Evolutionary conservation across 805 yeast species (phyloP), one percentile per base, ranked within the genome.

Genomic region (Kazachstania africana): DNA sequence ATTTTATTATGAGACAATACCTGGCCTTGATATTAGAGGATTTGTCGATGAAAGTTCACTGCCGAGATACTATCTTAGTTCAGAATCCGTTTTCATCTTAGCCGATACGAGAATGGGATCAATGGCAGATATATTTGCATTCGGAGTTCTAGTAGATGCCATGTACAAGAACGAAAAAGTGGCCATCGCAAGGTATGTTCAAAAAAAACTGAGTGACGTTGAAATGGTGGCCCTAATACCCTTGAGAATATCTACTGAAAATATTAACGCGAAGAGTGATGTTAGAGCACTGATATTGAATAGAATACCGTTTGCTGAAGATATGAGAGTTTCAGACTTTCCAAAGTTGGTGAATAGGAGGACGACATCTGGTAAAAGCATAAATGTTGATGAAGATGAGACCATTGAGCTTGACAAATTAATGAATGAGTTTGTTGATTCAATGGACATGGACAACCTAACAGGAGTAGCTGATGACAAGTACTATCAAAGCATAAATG

Each of bases 241-340:
- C 26, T 47, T 54, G 19, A 35, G 43, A 5, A 29, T 41, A 9
- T 23, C 31, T 4, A 23, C 28, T 9, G 18, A 17, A 8, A 10
- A 28, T 6, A 8, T 28, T 12, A 12, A 21, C 3, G 9, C 3
- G 1, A 35, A 36, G 4, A 28, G 14, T 20, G 48, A 13, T 59
- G 26, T 39, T 4, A 36, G 68, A 36, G 63, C 66, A 0, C 63
- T 82, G 33, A 55, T 68, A 1, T 48, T 75, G 39, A 64, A 65
- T 9, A 59, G 75, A 28, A 48, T 84, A 9, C 91, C 95, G 2
- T 81, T 70, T 51, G 66, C 68, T 26, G 94, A 82, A 40, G 95
- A 85, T 50, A 78, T 74, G 39, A 70, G 71, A 41, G 60, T 73
- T 12, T 72, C 85, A 3, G 63, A 62, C 16, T 70, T 78, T 42